A percentile compares a stretch with the other conserved stretches of the same genome.
phyloP scores from a whole-genome alignment of 441 rosid species.

The Arabidopsis hybrid region DNA sequence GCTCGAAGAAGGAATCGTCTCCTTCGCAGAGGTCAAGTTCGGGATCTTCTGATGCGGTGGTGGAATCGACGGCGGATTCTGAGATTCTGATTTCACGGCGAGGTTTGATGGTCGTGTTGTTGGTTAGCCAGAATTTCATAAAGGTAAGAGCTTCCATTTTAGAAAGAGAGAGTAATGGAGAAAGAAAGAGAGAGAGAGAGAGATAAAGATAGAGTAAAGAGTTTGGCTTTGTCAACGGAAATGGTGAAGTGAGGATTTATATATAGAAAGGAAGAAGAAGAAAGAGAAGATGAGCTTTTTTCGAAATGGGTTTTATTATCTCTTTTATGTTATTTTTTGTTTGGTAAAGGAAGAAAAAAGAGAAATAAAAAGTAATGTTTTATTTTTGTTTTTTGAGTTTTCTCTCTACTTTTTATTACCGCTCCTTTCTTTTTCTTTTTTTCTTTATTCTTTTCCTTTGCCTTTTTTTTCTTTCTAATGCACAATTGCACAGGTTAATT shows the following conservation, averaged over 20 bases:
- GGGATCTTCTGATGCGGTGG: conserved; percentile 33
- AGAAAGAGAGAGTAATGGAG: neutral
- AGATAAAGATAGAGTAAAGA: neutral
- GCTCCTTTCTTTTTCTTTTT: conserved; percentile 12
- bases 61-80: conserved; percentile 24
- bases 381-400: neutral
- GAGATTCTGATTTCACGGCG: conserved; percentile 44
- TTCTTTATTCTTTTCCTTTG: neutral
- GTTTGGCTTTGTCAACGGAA: conserved; percentile 41
- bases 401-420: conserved; percentile 12
- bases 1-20: conserved; percentile 89
- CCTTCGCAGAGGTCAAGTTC: conserved; percentile 61
- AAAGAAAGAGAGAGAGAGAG: neutral
- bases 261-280: conserved; percentile 33
- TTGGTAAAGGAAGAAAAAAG: conserved; percentile 22
- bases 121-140: conserved; percentile 60
- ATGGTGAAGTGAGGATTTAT: conserved; percentile 22
- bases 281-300: conserved; percentile 40
- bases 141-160: conserved; percentile 74
- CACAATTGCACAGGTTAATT: conserved; percentile 16
- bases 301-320: conserved; percentile 17
- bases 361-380: conserved; percentile 3
- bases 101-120: conserved; percentile 37
- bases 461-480: conserved; percentile 2
- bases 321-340: neutral